Base-by-base conservation (phyloP, 2,329 filamentous ascomycete species). In the Colletotrichum cereale region DNA sequence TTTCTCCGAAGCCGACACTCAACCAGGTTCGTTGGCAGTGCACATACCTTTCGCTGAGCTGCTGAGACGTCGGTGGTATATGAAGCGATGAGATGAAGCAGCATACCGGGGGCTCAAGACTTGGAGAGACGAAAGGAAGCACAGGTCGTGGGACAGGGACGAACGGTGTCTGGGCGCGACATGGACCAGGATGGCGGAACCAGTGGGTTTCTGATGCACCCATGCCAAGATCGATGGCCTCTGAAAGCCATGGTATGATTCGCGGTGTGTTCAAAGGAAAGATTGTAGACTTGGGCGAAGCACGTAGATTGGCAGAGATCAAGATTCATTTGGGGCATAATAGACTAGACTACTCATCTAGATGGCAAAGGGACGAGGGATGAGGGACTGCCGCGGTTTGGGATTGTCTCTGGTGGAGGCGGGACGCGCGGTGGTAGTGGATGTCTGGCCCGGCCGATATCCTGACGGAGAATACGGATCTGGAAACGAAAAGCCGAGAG, bases 131-230 rank as follows among this genome's bases (percentile, higher is more conserved):
- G 29, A 47, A 36, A 60, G 26, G 36, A 26, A 42, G 44, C 62
- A 55, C 47, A n/a, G 57, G 55, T 44, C 50, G 50, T 42, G 66
- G 60, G 21, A 56, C 18, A 24, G n/a, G n/a, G 62, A 44, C 55
- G 31, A 42, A 57, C 52, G 29, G 29, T 55, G 26, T 52, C n/a
- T n/a, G 26, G 36, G 40, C 29, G 24, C 26, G 18, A 34, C 61
- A 63, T 53, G 65, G 58, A 68, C 47, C 53, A 40, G 65, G 65
- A 55, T 44, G 53, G 60, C 69, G 66, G 69, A 63, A 60, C 29
- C 65, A 53, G 65, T 56, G 29, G 40, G 69, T 56, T 68, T 69
- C 62, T 52, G 31, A 29, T 31, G 26, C 48, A 12, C 48, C 60
- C 38, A 10, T 24, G 5, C 48, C 12, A 34, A 34, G 36, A 26